phyloP scores from a whole-genome alignment of 2,329 filamentous ascomycete genomes.

The Xenoacremonium recifei region DNA sequence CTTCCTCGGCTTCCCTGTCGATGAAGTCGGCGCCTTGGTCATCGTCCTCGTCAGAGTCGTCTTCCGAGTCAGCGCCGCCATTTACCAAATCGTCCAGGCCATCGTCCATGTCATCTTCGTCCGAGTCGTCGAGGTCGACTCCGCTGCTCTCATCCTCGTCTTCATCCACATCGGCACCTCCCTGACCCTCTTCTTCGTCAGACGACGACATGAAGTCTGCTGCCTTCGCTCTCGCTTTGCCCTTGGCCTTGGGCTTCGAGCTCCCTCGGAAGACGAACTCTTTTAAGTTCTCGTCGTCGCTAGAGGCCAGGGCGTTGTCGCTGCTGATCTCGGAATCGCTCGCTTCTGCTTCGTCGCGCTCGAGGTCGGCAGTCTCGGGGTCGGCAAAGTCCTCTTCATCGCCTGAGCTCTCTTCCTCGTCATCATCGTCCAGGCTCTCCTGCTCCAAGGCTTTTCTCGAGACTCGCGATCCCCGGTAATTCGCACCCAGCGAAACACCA shows the following conservation, averaged over 20 bases:
- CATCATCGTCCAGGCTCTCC: conserved; percentile 50
- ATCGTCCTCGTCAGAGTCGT: conserved; percentile 33
- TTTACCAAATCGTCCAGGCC: conserved; percentile 34
- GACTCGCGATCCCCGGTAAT: conserved; percentile 77
- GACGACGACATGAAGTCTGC: conserved; percentile 57
- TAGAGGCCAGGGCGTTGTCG: conserved; percentile 73
- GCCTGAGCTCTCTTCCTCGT: conserved; percentile 40
- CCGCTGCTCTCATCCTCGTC: conserved; percentile 33
- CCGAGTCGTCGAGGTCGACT: conserved; percentile 37
- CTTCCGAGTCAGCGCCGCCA: conserved; percentile 30
- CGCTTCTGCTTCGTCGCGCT: conserved; percentile 47
- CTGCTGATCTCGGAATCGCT: conserved; percentile 63
- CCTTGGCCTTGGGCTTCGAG: conserved; percentile 44
- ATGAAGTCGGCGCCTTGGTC: conserved; percentile 36
- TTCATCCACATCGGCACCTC: conserved; percentile 31
- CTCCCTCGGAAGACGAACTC: conserved; percentile 66
- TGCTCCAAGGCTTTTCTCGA: conserved; percentile 66
- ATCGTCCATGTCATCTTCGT: conserved; percentile 37
- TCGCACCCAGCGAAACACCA: conserved; percentile 66
- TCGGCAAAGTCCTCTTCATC: conserved; percentile 55
- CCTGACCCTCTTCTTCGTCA: conserved; percentile 38
- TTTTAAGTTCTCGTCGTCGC: conserved; percentile 80
- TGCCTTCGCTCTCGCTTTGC: conserved; percentile 46
- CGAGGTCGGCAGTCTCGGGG: conserved; percentile 54
- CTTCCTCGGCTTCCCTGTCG: conserved; percentile 35